Evolutionary conservation across 2,329 filamentous ascomycete genomes (phyloP).

Genomic region (Nothophoma quercina): DNA sequence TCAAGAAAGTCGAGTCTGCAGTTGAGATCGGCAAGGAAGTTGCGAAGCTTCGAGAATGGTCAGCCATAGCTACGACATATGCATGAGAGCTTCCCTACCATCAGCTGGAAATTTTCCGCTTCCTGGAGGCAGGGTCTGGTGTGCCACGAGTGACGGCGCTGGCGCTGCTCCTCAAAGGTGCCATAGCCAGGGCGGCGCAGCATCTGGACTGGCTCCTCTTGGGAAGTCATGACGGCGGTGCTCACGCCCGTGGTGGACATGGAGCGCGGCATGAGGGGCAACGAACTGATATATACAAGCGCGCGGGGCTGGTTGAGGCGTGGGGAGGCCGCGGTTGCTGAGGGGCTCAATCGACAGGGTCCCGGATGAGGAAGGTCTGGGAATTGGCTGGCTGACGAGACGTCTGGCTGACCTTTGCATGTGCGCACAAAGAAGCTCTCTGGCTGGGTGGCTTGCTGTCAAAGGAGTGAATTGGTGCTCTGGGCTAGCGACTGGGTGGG

Average conservation of each 20-base stretch:
- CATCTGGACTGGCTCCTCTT: constrained; percentile 54
- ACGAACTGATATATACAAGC: constrained; percentile 29
- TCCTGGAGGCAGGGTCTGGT: constrained; percentile 55
- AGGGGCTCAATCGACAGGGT: constrained; percentile 17
- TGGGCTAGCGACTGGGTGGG: constrained; percentile 8
- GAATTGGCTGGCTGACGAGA: constrained; percentile 13
- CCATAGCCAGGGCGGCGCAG: constrained; percentile 48
- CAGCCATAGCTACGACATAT: constrained; percentile 18
- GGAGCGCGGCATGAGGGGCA: constrained; percentile 32
- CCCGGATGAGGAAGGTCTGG: constrained; percentile 22
- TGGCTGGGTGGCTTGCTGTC: constrained; percentile 26
- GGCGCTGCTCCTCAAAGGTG: constrained; percentile 44
- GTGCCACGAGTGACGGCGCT: constrained; percentile 58
- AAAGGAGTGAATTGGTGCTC: constrained; percentile 11
- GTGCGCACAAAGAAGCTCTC: constrained; percentile 26
- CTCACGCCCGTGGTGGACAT: constrained; percentile 27
- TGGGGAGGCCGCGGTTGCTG: constrained; percentile 23
- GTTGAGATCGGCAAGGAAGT: constrained; percentile 86
- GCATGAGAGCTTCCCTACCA: constrained; percentile 37
- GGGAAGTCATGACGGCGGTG: constrained; percentile 46
- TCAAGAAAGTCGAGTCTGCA: constrained; percentile 87
- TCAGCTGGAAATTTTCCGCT: constrained; percentile 56
- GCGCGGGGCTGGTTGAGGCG: constrained; percentile 31
- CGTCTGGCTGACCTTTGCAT: constrained; percentile 31
- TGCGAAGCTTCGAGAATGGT: constrained; percentile 66